phyloP scores from a whole-genome alignment of 108 stramenopile species.

The Bacterosira constricta region DNA sequence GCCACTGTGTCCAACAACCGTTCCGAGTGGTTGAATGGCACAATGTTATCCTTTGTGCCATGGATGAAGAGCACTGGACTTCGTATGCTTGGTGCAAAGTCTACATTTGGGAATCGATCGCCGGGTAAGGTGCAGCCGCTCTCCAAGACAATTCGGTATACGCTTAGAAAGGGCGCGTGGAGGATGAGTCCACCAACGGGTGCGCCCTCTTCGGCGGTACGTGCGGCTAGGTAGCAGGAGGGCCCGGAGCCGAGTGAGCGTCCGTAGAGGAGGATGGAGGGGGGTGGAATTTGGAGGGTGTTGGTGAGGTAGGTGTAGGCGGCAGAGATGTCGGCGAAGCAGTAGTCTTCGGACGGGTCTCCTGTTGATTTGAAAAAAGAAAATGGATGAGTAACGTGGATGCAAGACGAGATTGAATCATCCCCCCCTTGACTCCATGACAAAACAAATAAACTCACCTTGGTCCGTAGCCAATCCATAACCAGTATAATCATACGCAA shows the following conservation, averaged over 20 bases:
- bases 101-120: slow-evolving; percentile 96
- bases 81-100: slow-evolving; percentile 75
- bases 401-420: not conserved
- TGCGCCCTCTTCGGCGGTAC: slow-evolving; percentile 71
- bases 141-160: slow-evolving; percentile 92
- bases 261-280: slow-evolving; percentile 93
- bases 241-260: slow-evolving; percentile 94
- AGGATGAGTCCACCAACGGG: slow-evolving; percentile 93
- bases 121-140: slow-evolving; percentile 93
- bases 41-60: slow-evolving; percentile 94
- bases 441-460: slow-evolving; percentile 50
- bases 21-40: slow-evolving; percentile 94
- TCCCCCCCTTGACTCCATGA: not conserved
- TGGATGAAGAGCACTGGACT: slow-evolving; percentile 89
- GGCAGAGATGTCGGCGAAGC: slow-evolving; percentile 94
- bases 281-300: slow-evolving; percentile 74
- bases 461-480: slow-evolving; percentile 89
- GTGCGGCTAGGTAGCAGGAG: slow-evolving; percentile 91
- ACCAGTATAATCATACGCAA: slow-evolving; percentile 99
- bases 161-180: slow-evolving; percentile 95
- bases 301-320: slow-evolving; percentile 87
- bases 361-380: slow-evolving; percentile 29
- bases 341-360: slow-evolving; percentile 86
- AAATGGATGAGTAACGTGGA: not conserved
- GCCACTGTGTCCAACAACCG: slow-evolving; percentile 66